Percentiles rank a stretch among this genome's conserved stretches.
phyloP scores from a whole-genome alignment of 2,329 filamentous ascomycete species.

The Pseudogymnoascus sp. region DNA sequence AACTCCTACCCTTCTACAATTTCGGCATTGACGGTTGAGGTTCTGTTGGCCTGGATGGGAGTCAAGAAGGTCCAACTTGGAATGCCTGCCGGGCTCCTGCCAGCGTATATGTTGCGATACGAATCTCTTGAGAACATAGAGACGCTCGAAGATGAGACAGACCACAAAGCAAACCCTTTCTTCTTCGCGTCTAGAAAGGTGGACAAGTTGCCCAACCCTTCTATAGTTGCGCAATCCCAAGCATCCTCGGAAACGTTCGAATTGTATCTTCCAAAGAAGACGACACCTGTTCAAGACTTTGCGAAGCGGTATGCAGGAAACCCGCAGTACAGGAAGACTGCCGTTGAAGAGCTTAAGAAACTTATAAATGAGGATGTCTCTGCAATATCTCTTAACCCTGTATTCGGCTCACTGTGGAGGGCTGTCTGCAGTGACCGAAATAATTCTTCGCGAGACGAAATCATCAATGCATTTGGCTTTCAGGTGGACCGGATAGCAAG shows the following conservation, averaged over 20 bases:
- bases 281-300: slow-evolving; percentile 22
- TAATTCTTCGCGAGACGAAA: background rate
- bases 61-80: background rate
- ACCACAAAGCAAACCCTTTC: background rate
- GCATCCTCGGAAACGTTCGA: background rate
- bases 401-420: slow-evolving; percentile 43
- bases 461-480: background rate
- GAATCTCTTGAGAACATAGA: background rate
- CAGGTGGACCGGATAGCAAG: background rate
- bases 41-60: background rate
- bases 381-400: slow-evolving; percentile 39
- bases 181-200: background rate
- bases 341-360: slow-evolving; percentile 31
- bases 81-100: background rate
- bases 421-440: slow-evolving; percentile 39
- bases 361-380: slow-evolving; percentile 38
- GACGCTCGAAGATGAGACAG: background rate
- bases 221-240: background rate
- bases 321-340: slow-evolving; percentile 31
- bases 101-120: background rate
- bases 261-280: slow-evolving; percentile 23
- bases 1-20: background rate
- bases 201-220: background rate
- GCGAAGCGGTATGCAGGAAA: slow-evolving; percentile 33
- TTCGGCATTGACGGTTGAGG: background rate